Conservation (phyloP, 345 rosid species). For the Schrenkiella parvula region DNA sequence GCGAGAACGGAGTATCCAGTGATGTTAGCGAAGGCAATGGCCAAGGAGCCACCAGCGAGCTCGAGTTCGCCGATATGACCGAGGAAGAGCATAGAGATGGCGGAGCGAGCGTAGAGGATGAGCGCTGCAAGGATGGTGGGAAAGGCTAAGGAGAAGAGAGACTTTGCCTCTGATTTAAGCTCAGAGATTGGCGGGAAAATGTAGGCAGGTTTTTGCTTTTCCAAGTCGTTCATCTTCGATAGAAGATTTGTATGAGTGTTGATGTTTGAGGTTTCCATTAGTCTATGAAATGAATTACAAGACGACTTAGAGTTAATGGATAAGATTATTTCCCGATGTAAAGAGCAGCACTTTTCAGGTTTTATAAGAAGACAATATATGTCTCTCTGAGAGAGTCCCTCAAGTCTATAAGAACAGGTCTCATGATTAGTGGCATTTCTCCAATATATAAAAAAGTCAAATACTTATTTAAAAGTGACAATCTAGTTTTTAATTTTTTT, state of each 20-base stretch:
- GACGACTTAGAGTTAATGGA: not conserved
- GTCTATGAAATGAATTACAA: conserved; percentile 3
- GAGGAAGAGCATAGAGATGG: conserved; percentile 87
- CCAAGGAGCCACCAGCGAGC: conserved; percentile 89
- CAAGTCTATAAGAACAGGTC: no score
- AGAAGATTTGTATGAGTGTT: conserved; percentile 7
- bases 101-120: conserved; percentile 81
- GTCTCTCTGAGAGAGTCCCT: no score
- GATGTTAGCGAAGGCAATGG: conserved; percentile 91
- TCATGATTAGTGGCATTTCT: no score
- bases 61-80: conserved; percentile 80
- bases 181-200: conserved; percentile 36
- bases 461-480: not conserved
- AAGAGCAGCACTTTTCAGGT: not conserved
- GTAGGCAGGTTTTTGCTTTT: conserved; percentile 10
- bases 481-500: no score
- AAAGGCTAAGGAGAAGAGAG: conserved; percentile 70
- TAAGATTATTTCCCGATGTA: not conserved
- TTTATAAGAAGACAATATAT: not conserved
- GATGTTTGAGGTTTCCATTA: conserved; percentile 17
- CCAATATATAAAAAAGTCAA: not conserved
- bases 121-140: conserved; percentile 83
- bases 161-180: conserved; percentile 48
- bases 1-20: conserved; percentile 93
- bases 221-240: conserved; percentile 12